Evolutionary conservation across 495 filamentous ascomycete species (phyloP).

Genomic region (Darksidea phi): DNA sequence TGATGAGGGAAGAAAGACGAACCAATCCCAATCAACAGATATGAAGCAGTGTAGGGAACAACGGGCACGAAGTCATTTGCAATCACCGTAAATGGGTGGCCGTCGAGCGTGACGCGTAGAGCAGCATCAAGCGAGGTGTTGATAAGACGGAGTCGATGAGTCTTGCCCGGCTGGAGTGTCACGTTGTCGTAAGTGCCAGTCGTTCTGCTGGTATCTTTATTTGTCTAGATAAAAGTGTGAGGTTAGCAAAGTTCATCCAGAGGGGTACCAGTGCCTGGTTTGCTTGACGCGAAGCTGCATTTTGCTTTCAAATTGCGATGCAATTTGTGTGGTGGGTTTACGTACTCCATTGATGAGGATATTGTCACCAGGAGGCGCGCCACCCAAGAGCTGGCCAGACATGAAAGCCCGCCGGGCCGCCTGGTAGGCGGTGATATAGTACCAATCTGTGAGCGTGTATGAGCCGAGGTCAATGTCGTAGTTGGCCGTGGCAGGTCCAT

Average conservation of each 20-base stretch:
- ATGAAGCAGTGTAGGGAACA: constrained; percentile 28
- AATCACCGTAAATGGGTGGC: constrained; percentile 41
- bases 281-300: no score
- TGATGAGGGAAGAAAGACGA: not conserved
- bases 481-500: constrained; percentile 43
- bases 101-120: constrained; percentile 41
- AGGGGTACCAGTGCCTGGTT: no score
- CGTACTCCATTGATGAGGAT: constrained; percentile 41
- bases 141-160: constrained; percentile 40
- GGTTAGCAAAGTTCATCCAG: no score
- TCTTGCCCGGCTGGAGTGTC: constrained; percentile 36
- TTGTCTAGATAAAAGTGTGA: constrained; percentile 14
- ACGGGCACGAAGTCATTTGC: constrained; percentile 42
- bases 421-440: constrained; percentile 38
- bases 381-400: constrained; percentile 2
- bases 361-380: constrained; percentile 39
- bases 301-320: no score
- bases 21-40: constrained; percentile 30
- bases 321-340: no score
- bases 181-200: constrained; percentile 35
- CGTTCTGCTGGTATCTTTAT: constrained; percentile 32
- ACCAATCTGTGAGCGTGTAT: constrained; percentile 41
- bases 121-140: constrained; percentile 41
- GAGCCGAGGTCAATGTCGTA: constrained; percentile 44
- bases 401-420: constrained; percentile 27